Base-by-base conservation (phyloP, 345 rosid species). In the Excoecaria agallocha region DNA sequence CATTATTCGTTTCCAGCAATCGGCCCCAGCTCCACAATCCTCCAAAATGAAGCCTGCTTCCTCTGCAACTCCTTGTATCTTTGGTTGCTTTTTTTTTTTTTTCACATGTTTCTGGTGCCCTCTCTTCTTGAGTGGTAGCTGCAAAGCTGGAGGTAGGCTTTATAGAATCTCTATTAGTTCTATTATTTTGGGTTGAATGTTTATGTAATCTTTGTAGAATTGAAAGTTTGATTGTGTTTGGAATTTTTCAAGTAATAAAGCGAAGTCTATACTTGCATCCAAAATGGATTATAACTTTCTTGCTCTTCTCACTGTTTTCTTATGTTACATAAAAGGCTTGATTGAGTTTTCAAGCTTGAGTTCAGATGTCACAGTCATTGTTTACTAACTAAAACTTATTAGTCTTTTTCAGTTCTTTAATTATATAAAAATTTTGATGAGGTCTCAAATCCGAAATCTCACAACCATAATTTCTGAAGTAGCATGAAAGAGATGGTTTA, bases 171-270 rank as follows among this genome's bases (percentile, higher is more conserved):
- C 1, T 56, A 22, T 43, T 64, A 30, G 19, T 66, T 2, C 16
- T 64, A 12, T 35, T 19, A 17, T 35, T 22, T 63, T 48, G 16
- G 19, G 4, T 41, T 12, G 8, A 50, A 22, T 20, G 19, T 63
- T 51, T 63, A 52, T 69, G 62, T 60, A 63, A 41, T 55, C 69
- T 35, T 51, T 50, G 65, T 16, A 65, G 69, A 48, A 52, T 64
- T 50, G 59, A 51, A 51, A 56, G 72, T 39, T 22, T 66, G 25
- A 50, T 10, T 16, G 50, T 13, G 62, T 48, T 25, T 12, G 17
- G 17, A 15, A 20, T 11, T 74, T 78, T 56, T 19, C 20, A 37
- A 54, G 48, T 35, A 79, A 74, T 55, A 20, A 49, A 72, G 69
- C 24, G 0, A 50, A 16, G 49, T 8, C 55, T 20, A 51, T 25